phyloP scores from a whole-genome alignment of 805 yeast species.

The Monosporozyma servazzii region DNA sequence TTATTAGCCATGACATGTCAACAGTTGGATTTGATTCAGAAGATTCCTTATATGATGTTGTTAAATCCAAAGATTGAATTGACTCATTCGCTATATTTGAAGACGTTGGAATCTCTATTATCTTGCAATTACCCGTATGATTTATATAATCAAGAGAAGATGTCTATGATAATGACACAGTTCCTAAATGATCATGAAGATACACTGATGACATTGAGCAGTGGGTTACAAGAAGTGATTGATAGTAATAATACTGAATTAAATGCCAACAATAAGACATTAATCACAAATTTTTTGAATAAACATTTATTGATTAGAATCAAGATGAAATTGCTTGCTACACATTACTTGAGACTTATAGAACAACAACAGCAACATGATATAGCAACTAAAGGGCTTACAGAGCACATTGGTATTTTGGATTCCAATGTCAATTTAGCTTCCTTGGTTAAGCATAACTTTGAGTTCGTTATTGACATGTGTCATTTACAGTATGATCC shows the following conservation, averaged over 20 bases:
- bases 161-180: constrained; percentile 44
- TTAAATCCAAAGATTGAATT: constrained; percentile 79
- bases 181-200: constrained; percentile 75
- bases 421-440: constrained; percentile 59
- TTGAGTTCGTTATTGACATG: constrained; percentile 73
- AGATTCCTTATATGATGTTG: constrained; percentile 74
- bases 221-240: constrained; percentile 65
- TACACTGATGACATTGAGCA: constrained; percentile 70
- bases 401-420: constrained; percentile 44
- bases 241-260: constrained; percentile 17
- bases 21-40: constrained; percentile 58
- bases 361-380: constrained; percentile 13
- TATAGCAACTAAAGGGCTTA: constrained; percentile 6
- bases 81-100: constrained; percentile 63
- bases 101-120: constrained; percentile 49
- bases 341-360: constrained; percentile 69
- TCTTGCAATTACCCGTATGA: constrained; percentile 37
- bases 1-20: constrained; percentile 58
- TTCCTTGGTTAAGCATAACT: constrained; percentile 51
- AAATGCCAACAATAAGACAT: neutral
- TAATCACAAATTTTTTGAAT: constrained; percentile 46
- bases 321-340: constrained; percentile 76
- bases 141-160: constrained; percentile 43
- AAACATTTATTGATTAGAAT: constrained; percentile 76
- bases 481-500: constrained; percentile 78